Base-by-base conservation (phyloP, 768 basidiomycete genomes). In the Russula dissimulans region DNA sequence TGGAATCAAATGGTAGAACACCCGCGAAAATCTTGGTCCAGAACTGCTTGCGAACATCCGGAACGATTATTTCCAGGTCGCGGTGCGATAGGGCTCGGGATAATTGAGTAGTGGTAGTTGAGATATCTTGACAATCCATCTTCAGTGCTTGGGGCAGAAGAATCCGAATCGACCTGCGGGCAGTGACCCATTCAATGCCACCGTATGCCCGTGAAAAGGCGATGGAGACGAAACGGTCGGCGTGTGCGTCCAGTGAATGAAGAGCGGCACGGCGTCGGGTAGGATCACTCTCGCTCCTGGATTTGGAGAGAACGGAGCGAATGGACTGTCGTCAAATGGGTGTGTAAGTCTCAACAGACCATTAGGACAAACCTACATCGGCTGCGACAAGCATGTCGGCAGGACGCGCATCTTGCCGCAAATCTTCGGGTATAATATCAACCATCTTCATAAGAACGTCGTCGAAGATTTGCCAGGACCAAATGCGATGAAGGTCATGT, bases 401-500 rank as follows among this genome's bases (percentile, higher is more conserved):
- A 1, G 89, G 83, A 15, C 86, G 79, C 22, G 81, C 73, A 29
- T 76, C 74, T 51, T 76, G 71, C 22, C 22, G 22, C 22, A 68
- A 89, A 87, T 4, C 88, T 79, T 58, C 89, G 69, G 86, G 88
- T 54, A 93, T 77, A 61, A 90, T 86, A 62, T 84, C 82, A 14
- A 83, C 74, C 41, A 87, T 77, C 69, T 83, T 86, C 8, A 86
- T 86, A 36, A 95, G 74, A n/a, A 87, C 77, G 54, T 86, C 84
- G 29, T 59, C 52, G 38, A 62, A 78, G n/a, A 87, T 32, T 75
- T 72, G 31, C 73, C 67, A 43, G 74, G 73, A 71, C 65, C 76
- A 76, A 50, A 87, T 68, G n/a, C 84, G 82, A 53, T 75, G 71
- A 50, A 92, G 71, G 67, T 82, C 83, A 61, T 84, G 79, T 47